phyloP scores from a whole-genome alignment of 495 filamentous ascomycete genomes.

The Lasiosphaeria miniovina region DNA sequence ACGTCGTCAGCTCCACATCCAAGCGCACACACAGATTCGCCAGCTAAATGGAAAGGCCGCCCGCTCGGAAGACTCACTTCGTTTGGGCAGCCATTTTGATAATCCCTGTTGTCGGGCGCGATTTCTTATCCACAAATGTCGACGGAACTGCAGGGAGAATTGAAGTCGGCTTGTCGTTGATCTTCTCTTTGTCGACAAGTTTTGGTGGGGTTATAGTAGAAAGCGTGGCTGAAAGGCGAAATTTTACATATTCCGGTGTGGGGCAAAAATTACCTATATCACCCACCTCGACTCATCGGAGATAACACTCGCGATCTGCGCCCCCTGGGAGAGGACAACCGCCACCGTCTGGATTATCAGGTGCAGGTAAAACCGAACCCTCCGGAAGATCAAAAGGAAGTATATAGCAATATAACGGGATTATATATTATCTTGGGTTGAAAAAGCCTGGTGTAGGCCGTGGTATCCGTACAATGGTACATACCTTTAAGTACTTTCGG shows the following conservation, averaged over 20 bases:
- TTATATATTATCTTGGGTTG: no score
- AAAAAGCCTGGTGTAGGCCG: no score
- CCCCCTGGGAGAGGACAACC: no score
- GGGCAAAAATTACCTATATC: slow-evolving; percentile 28
- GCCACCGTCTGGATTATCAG: no score
- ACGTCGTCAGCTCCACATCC: background rate
- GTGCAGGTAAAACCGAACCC: no score
- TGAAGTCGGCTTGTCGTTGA: slow-evolving; percentile 6
- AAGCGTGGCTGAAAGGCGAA: slow-evolving; percentile 15
- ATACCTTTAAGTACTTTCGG: no score
- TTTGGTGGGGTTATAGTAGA: slow-evolving; percentile 30
- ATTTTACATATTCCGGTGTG: slow-evolving; percentile 38
- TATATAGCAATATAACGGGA: no score
- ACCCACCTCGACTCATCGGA: no score
- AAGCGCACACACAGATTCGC: background rate
- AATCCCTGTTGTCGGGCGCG: background rate
- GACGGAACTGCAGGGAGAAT: background rate
- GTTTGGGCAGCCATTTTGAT: slow-evolving; percentile 27
- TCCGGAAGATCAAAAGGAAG: no score
- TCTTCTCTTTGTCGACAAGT: slow-evolving; percentile 8
- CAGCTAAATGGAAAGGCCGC: background rate
- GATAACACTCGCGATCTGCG: no score
- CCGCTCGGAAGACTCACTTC: slow-evolving; percentile 20
- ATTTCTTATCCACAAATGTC: background rate
- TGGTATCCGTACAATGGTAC: no score